Evolutionary conservation across 805 yeast genomes (phyloP).

Genomic region (Yamadazyma philogaea): DNA sequence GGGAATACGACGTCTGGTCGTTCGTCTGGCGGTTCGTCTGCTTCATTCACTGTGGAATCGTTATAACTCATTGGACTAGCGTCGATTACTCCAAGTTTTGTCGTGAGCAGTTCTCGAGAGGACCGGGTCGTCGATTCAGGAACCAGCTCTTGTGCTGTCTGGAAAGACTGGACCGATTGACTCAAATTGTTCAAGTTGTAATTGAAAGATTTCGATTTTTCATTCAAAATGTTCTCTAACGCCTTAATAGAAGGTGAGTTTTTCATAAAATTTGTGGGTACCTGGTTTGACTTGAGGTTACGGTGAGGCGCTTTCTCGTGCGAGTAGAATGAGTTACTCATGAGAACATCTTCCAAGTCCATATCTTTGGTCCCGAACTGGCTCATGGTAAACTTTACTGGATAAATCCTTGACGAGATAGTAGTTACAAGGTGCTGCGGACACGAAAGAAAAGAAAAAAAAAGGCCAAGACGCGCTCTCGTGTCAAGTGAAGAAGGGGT

Average conservation of each 20-base stretch:
- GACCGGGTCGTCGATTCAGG: background rate
- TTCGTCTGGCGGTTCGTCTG: constrained; percentile 4
- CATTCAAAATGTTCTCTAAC: constrained; percentile 32
- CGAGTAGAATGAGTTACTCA: constrained; percentile 34
- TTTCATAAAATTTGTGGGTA: constrained; percentile 30
- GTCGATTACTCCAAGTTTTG: constrained; percentile 3
- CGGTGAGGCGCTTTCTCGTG: constrained; percentile 8
- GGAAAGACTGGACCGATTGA: constrained; percentile 12
- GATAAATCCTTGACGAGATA: background rate
- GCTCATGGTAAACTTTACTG: constrained; percentile 8
- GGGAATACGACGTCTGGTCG: background rate
- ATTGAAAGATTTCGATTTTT: constrained; percentile 17
- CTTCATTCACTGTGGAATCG: constrained; percentile 15
- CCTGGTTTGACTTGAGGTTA: constrained; percentile 18
- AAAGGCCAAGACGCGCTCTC: constrained; percentile 8
- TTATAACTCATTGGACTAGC: constrained; percentile 11
- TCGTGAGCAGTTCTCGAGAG: background rate
- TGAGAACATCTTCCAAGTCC: constrained; percentile 28
- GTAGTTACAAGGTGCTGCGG: background rate
- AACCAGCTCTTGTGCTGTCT: constrained; percentile 12
- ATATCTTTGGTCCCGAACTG: constrained; percentile 8
- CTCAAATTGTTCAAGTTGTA: constrained; percentile 12
- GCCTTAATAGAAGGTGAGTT: constrained; percentile 42
- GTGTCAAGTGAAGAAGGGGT: constrained; percentile 7
- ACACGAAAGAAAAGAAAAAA: background rate